Conservation (phyloP, 2,329 filamentous ascomycete genomes). For the Epichloe brachyelytri region DNA sequence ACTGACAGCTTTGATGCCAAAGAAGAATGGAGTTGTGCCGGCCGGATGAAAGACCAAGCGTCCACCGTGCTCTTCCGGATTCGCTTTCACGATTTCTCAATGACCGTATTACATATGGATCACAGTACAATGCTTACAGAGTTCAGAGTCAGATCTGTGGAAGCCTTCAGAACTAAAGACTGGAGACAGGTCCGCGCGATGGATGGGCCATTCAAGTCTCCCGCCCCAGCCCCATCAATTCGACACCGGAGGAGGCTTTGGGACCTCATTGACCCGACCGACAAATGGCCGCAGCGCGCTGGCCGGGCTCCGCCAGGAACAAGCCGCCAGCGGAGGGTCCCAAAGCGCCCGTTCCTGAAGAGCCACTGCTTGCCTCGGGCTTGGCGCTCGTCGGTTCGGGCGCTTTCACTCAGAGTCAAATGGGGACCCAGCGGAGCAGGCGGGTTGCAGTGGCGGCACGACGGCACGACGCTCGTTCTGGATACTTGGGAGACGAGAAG, state of each 20-base stretch:
- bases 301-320: no score
- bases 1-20: no score
- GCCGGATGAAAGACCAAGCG: neutral
- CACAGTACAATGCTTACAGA: no score
- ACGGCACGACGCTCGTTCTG: neutral
- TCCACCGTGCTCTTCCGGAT: neutral
- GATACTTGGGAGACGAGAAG: neutral
- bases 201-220: neutral
- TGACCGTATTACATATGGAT: neutral
- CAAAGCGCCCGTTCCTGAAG: constrained; percentile 2
- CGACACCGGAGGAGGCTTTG: no score
- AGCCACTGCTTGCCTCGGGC: neutral
- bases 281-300: no score
- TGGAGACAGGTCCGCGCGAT: no score
- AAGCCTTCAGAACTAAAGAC: neutral
- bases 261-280: no score
- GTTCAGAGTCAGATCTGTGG: neutral
- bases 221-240: no score
- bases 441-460: neutral
- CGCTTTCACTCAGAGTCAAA: neutral
- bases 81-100: neutral
- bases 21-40: neutral
- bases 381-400: neutral
- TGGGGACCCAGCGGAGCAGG: neutral
- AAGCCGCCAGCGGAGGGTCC: neutral